A percentile compares a stretch with the other conserved stretches of the same genome.
Evolutionary conservation across 257 asterid genomes (phyloP).

Genomic region (Plectranthus barbatus): DNA sequence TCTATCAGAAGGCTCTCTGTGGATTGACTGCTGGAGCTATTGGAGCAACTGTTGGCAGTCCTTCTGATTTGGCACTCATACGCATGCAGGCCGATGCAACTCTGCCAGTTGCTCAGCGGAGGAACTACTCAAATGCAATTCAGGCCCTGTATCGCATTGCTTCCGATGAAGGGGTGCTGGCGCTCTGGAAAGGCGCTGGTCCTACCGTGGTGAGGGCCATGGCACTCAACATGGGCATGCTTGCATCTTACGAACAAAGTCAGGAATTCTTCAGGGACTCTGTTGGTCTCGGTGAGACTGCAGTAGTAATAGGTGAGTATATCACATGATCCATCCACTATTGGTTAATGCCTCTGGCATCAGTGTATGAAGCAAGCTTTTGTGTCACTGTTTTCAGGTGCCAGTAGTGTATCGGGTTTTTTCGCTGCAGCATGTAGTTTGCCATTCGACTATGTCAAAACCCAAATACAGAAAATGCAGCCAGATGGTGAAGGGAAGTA

Average conservation of each 20-base stretch:
- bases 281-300: constrained; percentile 65
- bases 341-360: neutral
- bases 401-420: constrained; percentile 84
- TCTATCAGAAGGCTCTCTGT: constrained; percentile 90
- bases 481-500: constrained; percentile 79
- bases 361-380: neutral
- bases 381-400: constrained; percentile 37
- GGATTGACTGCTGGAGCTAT: constrained; percentile 98
- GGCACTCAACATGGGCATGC: constrained; percentile 99
- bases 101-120: constrained; percentile 70
- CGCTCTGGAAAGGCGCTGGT: constrained; percentile 99
- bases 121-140: constrained; percentile 78
- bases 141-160: constrained; percentile 74
- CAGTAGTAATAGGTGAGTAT: constrained; percentile 77
- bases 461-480: constrained; percentile 96
- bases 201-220: constrained; percentile 98
- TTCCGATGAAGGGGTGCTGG: constrained; percentile 77
- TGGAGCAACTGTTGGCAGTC: constrained; percentile 86
- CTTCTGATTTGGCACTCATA: constrained; percentile 93
- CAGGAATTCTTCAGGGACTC: constrained; percentile 68
- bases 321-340: too few relatives aligned
- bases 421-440: constrained; percentile 92
- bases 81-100: constrained; percentile 99
- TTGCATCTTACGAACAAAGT: constrained; percentile 92
- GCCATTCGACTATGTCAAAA: constrained; percentile 88